A percentile compares a stretch with the other conserved stretches of the same genome.
These are phyloP conservation scores for Rhodotorula sp. DNA, from an alignment of 1,284 basidiomycete genomes.

Conservation along the genomic window DNA sequence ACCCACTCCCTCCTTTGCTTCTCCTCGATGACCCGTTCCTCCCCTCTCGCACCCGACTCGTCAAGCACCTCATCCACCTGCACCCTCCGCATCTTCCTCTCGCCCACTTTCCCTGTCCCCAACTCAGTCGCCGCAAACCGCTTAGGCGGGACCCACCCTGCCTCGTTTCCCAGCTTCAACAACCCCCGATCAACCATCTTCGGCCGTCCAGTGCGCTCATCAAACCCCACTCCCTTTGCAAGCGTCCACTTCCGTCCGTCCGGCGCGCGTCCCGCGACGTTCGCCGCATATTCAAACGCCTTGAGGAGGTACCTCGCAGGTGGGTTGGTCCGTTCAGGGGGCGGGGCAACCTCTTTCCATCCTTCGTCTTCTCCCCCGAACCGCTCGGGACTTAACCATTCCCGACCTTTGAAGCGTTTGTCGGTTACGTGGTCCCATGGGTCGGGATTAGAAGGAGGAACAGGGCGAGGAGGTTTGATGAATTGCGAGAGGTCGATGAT, in stretches of 20 bases:
- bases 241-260: not conserved
- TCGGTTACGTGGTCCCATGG: conserved; percentile 20
- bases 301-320: conserved; percentile 23
- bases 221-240: conserved; percentile 8
- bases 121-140: conserved; percentile 11
- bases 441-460: conserved; percentile 23
- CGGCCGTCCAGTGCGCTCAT: conserved; percentile 30
- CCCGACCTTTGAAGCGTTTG: conserved; percentile 4
- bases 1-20: conserved; percentile 48
- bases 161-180: conserved; percentile 13
- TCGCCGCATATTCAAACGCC: conserved; percentile 33
- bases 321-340: conserved; percentile 7
- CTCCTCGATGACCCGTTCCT: conserved; percentile 5
- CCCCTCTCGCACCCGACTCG: not conserved
- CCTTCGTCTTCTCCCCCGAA: conserved; percentile 16
- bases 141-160: conserved; percentile 12
- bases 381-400: conserved; percentile 5
- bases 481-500: conserved; percentile 6
- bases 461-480: conserved; percentile 17
- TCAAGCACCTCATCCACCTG: conserved; percentile 8
- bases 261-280: not conserved
- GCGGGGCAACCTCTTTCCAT: conserved; percentile 12
- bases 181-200: conserved; percentile 3
- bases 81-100: conserved; percentile 13
- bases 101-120: conserved; percentile 7